Evolutionary conservation across 2,329 filamentous ascomycete species (phyloP).

Genomic region (Fusarium algeriense): DNA sequence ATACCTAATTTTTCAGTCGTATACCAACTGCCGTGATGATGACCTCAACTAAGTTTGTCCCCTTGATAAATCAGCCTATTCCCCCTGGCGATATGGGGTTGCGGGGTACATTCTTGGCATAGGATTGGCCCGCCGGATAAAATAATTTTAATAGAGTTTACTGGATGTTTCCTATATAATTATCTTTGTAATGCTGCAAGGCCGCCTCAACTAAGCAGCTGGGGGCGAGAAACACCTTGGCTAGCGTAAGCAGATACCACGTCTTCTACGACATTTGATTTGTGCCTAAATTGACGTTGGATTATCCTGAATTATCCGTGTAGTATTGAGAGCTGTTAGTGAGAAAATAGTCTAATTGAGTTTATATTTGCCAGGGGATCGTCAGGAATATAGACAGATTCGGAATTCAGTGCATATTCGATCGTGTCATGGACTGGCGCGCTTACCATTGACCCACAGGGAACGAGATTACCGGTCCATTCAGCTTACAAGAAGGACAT

Average conservation of each 20-base stretch:
- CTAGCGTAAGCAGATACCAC: slow-evolving; percentile 4
- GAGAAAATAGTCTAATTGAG: slow-evolving; percentile 6
- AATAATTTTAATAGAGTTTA: not conserved
- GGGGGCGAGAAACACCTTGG: not conserved
- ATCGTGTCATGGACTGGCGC: not conserved
- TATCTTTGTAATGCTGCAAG: not conserved
- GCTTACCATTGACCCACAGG: not conserved
- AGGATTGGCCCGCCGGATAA: slow-evolving; percentile 3
- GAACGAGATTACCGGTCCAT: not conserved
- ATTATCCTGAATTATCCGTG: not conserved
- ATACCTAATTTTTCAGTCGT: not conserved
- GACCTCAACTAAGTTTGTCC: not conserved
- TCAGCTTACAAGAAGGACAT: not conserved
- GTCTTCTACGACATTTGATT: not conserved
- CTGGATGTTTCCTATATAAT: slow-evolving; percentile 1
- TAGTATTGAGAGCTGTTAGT: not conserved
- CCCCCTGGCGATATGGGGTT: not conserved
- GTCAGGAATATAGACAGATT: not conserved
- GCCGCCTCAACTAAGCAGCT: not conserved
- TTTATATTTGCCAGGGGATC: not conserved
- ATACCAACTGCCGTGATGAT: not conserved
- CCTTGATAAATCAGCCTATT: slow-evolving; percentile 1
- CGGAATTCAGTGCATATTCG: not conserved
- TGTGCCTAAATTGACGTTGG: not conserved
- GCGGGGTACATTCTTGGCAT: not conserved